Conservation (phyloP, 2,329 filamentous ascomycete species). For the Aspergillus sp. region DNA sequence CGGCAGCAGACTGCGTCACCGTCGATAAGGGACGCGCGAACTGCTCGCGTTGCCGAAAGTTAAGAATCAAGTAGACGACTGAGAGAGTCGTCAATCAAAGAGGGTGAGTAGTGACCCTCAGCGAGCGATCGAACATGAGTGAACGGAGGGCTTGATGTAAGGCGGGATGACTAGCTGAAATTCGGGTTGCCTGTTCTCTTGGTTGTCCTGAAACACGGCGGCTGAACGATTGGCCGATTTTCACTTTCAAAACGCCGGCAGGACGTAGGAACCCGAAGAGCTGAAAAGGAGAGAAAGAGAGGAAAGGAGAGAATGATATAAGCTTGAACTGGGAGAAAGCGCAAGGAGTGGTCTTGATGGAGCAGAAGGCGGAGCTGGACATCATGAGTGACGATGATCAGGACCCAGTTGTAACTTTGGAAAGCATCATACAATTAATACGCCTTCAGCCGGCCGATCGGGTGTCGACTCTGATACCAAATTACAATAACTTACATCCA, state of each 20-base stretch:
- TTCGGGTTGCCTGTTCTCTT: conserved; percentile 5
- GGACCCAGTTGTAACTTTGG: background rate
- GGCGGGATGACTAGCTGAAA: background rate
- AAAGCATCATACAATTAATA: background rate
- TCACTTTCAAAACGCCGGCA: background rate
- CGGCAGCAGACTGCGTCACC: conserved; percentile 6
- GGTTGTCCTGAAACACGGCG: background rate
- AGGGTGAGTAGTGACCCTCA: conserved; percentile 7
- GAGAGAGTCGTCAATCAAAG: background rate
- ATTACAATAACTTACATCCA: background rate
- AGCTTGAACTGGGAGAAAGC: background rate
- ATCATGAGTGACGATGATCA: background rate
- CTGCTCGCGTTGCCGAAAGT: background rate
- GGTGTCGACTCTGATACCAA: background rate
- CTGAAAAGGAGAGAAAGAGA: background rate
- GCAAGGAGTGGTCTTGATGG: background rate
- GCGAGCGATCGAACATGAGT: conserved; percentile 9
- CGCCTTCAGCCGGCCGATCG: background rate
- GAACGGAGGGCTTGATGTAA: conserved; percentile 3
- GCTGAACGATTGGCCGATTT: background rate
- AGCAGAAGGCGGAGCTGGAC: background rate
- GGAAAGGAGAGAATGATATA: background rate
- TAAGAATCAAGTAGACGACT: background rate
- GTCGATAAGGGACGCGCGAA: background rate
- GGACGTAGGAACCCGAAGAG: background rate